phyloP scores from a whole-genome alignment of 2,329 filamentous ascomycete species.

The Ophiostoma sp. region DNA sequence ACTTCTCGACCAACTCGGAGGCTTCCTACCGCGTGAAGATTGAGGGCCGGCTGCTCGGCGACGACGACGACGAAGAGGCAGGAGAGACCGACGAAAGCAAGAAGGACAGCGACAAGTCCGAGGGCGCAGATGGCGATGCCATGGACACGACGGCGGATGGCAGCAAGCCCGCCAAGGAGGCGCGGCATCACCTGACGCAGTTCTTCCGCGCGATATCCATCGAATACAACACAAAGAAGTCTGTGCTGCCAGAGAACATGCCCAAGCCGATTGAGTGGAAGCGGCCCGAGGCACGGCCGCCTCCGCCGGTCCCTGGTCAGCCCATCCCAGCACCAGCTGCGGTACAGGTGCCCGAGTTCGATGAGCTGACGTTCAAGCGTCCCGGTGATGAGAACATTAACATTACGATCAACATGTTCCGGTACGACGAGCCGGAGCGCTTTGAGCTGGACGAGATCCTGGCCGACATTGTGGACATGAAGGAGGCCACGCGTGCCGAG shows the following conservation, averaged over 20 bases:
- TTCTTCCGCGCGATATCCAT: slow-evolving; percentile 79
- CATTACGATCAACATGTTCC: slow-evolving; percentile 77
- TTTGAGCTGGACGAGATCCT: slow-evolving; percentile 74
- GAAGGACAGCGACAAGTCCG: slow-evolving; percentile 49
- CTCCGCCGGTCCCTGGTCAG: slow-evolving; percentile 36
- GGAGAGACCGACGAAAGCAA: slow-evolving; percentile 35
- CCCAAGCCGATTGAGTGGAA: slow-evolving; percentile 69
- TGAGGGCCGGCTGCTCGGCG: slow-evolving; percentile 76
- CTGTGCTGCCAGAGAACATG: slow-evolving; percentile 30
- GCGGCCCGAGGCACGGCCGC: slow-evolving; percentile 60
- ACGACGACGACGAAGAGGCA: slow-evolving; percentile 40
- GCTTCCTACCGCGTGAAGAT: slow-evolving; percentile 88
- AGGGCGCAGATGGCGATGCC: slow-evolving; percentile 40
- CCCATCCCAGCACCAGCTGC: slow-evolving; percentile 13
- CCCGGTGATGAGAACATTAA: slow-evolving; percentile 90
- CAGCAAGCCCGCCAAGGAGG: slow-evolving; percentile 34
- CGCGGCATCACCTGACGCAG: slow-evolving; percentile 57
- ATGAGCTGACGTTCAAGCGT: slow-evolving; percentile 85
- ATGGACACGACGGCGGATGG: slow-evolving; percentile 59
- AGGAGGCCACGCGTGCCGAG: slow-evolving; percentile 80
- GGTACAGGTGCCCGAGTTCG: slow-evolving; percentile 67
- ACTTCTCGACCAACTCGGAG: slow-evolving; percentile 71
- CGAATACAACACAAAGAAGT: slow-evolving; percentile 57
- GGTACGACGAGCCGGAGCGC: slow-evolving; percentile 80
- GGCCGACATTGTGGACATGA: slow-evolving; percentile 77